Evolutionary conservation across 495 filamentous ascomycete species (phyloP).

Genomic region (Penicillium daleae): DNA sequence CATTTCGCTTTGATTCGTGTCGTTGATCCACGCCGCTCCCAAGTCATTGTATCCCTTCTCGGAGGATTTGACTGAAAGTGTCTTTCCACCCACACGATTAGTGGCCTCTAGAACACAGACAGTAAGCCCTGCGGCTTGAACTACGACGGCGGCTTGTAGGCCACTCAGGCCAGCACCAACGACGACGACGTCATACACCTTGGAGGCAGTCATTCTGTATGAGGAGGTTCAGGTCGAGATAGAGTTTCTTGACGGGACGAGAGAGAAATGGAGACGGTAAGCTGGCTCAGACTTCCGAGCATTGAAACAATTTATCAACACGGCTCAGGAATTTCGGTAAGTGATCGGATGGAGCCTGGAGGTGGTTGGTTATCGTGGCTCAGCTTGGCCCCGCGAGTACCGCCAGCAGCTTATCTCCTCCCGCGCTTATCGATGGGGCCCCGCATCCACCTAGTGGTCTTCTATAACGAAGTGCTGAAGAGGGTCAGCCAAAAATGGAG

Average conservation of each 20-base stretch:
- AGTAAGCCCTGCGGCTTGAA: constrained; percentile 42
- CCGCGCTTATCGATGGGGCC: too few species aligned
- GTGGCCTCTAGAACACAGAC: constrained; percentile 49
- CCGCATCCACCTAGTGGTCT: too few species aligned
- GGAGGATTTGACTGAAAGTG: constrained; percentile 26
- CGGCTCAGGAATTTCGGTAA: too few species aligned
- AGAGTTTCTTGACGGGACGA: too few species aligned
- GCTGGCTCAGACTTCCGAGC: too few species aligned
- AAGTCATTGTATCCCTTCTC: constrained; percentile 44
- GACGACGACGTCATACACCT: constrained; percentile 42
- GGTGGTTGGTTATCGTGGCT: not conserved
- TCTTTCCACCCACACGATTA: constrained; percentile 54
- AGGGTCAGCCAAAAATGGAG: too few species aligned
- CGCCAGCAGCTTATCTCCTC: not conserved
- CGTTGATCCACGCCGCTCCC: constrained; percentile 56
- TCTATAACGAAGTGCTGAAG: too few species aligned
- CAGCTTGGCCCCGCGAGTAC: not conserved
- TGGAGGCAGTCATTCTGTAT: not conserved
- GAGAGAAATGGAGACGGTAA: too few species aligned
- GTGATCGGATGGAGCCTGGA: too few species aligned
- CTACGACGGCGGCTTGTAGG: constrained; percentile 46
- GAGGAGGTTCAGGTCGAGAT: not conserved
- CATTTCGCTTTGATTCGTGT: constrained; percentile 49
- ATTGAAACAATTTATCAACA: too few species aligned
- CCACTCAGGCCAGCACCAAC: constrained; percentile 56